Conservation (phyloP, 2,329 filamentous ascomycete species). For the Cercospora sesami region DNA sequence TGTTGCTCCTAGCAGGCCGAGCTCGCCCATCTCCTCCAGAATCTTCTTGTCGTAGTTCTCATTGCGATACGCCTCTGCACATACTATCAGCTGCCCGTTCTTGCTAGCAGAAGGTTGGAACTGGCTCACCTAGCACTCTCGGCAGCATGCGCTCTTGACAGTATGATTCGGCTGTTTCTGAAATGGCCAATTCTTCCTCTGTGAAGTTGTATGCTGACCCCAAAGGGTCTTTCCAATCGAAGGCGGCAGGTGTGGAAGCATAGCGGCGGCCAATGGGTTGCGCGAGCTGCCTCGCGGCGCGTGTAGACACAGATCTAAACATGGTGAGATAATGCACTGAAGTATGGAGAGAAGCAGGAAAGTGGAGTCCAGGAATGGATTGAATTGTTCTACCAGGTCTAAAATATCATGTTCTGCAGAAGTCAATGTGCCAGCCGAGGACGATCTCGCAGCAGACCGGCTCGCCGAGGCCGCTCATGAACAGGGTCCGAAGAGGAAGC, state of each 20-base stretch:
- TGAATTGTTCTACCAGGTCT: conserved; percentile 10
- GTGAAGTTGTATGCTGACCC: conserved; percentile 69
- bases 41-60: conserved; percentile 85
- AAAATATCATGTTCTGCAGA: conserved; percentile 11
- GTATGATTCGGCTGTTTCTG: conserved; percentile 87
- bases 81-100: not conserved
- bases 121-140: conserved; percentile 70
- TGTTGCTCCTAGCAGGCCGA: conserved; percentile 82
- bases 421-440: conserved; percentile 16
- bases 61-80: conserved; percentile 76
- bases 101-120: not conserved
- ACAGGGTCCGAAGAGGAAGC: conserved; percentile 12
- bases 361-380: not conserved
- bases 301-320: conserved; percentile 47
- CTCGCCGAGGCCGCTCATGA: conserved; percentile 13
- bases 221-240: conserved; percentile 92
- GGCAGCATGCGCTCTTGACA: conserved; percentile 88
- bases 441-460: conserved; percentile 10
- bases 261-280: conserved; percentile 40
- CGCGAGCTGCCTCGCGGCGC: conserved; percentile 43
- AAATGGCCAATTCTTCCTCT: conserved; percentile 86
- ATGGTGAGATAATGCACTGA: conserved; percentile 34
- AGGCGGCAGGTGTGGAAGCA: conserved; percentile 51
- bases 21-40: conserved; percentile 85
- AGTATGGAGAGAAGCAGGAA: not conserved